Evolutionary conservation across 2,329 filamentous ascomycete species (phyloP), one percentile per base, ranked within the genome.

Genomic region (Xylariaceae sp.): DNA sequence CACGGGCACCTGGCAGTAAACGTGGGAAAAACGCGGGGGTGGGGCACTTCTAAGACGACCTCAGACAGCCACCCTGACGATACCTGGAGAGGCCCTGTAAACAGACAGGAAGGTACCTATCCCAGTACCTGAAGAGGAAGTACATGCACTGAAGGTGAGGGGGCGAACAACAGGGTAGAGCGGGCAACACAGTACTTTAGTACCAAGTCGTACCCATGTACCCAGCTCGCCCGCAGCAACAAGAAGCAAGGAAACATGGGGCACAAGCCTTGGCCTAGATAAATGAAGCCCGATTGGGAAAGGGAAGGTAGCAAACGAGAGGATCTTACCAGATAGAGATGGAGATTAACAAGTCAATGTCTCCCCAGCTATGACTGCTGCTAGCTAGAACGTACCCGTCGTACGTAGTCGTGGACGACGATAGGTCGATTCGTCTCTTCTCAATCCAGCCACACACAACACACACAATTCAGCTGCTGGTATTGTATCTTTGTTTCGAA

Each of bases 341-440:
- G 90, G 91, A 96, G 92, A 96, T 89, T 80, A 91, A 96, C 92
- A 96, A 96, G 75, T 88, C 77, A 96, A 96, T 96, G 92, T 92
- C 88, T 96, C 92, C 89, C 91, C 90, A 80, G 78, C 76, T 35
- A 51, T 52, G 44, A 18, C 77, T 73, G 66, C 62, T 69, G 55
- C 62, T 64, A 66, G 59, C 62, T 64, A 66, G 59, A 57, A 67
- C 62, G 61, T 56, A 45, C 54, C 55, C 61, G 62, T 53, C n/a
- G 67, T 69, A 30, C 23, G 23, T 30, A 30, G 23, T 30, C 23
- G 23, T 30, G 23, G 23, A 30, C 23, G 23, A 30, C 67, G 67
- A 66, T 58, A 66, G 70, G 73, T 72, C 64, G 66, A 61, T 55
- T 65, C 61, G 23, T 30, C 23, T 30, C 23, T 30, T 30, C 23